Evolutionary conservation across 1,284 basidiomycete genomes (phyloP).

Genomic region (Ganoderma boninense): DNA sequence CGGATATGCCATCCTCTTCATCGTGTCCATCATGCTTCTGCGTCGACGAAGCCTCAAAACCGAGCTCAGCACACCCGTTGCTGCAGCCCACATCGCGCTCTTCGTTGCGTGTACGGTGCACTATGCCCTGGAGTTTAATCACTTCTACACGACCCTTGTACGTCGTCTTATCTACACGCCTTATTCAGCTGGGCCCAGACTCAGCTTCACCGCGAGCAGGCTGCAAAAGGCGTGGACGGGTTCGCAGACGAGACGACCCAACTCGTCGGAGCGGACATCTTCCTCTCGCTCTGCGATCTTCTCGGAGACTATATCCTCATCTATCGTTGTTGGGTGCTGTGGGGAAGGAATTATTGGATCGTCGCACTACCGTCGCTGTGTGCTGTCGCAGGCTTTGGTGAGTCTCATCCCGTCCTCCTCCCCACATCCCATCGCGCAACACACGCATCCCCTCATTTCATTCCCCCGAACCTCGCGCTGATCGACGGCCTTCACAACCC

Average conservation of each 20-base stretch:
- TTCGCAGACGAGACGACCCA: slow-evolving; percentile 43
- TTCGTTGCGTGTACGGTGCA: slow-evolving; percentile 47
- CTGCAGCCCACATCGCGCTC: slow-evolving; percentile 40
- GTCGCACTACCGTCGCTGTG: slow-evolving; percentile 43
- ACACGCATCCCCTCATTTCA: not conserved
- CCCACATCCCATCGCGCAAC: not conserved
- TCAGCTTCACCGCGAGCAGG: slow-evolving; percentile 5
- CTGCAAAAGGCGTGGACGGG: slow-evolving; percentile 15
- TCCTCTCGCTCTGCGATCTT: slow-evolving; percentile 48
- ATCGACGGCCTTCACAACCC: not conserved
- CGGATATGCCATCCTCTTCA: slow-evolving; percentile 14
- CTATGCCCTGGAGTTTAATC: slow-evolving; percentile 49
- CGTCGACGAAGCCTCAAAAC: slow-evolving; percentile 5
- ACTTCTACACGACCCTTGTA: slow-evolving; percentile 45
- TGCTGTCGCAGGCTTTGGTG: slow-evolving; percentile 44
- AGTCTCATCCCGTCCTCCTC: slow-evolving; percentile 15
- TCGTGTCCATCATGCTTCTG: slow-evolving; percentile 31
- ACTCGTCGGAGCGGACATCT: slow-evolving; percentile 42
- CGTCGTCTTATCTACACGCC: slow-evolving; percentile 14
- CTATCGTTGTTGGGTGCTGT: slow-evolving; percentile 51
- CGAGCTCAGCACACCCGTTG: slow-evolving; percentile 30
- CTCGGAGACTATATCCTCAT: slow-evolving; percentile 47
- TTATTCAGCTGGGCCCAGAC: not conserved
- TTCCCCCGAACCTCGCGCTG: not conserved
- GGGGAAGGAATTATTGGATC: slow-evolving; percentile 43